Evolutionary conservation across 257 asterid species (phyloP), one percentile per base, ranked within the genome.

Genomic region (Thymus quinquecostatus): DNA sequence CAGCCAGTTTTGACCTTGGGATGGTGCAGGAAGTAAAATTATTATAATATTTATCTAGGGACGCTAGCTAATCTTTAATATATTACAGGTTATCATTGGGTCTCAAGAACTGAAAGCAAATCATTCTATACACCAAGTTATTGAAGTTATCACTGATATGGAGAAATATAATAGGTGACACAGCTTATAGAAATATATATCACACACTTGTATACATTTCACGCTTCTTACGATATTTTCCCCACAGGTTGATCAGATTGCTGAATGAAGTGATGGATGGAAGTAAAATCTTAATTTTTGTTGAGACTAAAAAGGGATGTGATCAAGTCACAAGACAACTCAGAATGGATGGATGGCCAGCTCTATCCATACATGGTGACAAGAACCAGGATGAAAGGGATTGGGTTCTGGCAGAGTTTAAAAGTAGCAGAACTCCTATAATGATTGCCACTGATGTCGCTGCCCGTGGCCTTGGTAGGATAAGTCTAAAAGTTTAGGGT

Each of bases 391-490:
- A 85, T 47, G 97, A 92, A 82, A 83, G 98, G 85, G 98, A 90
- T 83, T 85, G 97, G 91, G 98, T 92, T 72, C 85, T 92, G 72
- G 84, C 95, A 34, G 98, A 92, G 65, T 92, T 92, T 84, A 90
- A 77, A 85, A 85, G 73, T 88, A 97, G 98, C 79, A 80, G 89
- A 83, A 90, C 79, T 81, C 92, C 97, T 60, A 81, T 92, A 82
- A 90, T 92, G 98, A 87, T 82, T 82, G 98, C 98, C 79, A 92
- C 97, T 75, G 98, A 92, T 84, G 98, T 92, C 73, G 98, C 98
- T 80, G 98, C 98, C 47, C 97, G 98, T 81, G 98, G 98, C 82
- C 97, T 92, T 80, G 98, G 98, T 92, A 92, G 95, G 95, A 85
- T 86, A 75, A 81, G 89, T 80, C 85, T 84, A 66, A 72, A 56